Percentiles rank a stretch among this genome's conserved stretches.
Conservation (phyloP, 352 stramenopile species). For the Globisporangium cystogenes region DNA sequence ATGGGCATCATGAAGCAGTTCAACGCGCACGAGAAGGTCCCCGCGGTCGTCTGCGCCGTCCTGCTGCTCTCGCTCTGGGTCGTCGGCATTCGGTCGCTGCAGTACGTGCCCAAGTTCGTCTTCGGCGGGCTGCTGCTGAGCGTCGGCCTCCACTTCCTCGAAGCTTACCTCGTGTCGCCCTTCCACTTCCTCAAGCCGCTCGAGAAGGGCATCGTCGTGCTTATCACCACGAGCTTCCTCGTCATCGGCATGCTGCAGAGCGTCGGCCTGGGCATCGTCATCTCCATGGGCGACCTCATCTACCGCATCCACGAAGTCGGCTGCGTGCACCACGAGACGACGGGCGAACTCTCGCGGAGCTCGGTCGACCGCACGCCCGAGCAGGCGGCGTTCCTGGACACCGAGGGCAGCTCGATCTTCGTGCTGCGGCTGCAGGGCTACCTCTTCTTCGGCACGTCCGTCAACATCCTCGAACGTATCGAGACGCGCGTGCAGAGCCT, state of each 20-base stretch:
- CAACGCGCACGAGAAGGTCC: conserved; percentile 67
- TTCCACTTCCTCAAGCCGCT: conserved; percentile 70
- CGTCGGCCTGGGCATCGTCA: conserved; percentile 66
- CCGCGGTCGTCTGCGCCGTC: conserved; percentile 59
- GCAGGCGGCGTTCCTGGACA: conserved; percentile 46
- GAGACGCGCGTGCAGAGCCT: conserved; percentile 59
- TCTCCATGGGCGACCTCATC: conserved; percentile 78
- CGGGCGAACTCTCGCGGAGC: conserved; percentile 52
- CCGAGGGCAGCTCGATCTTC: conserved; percentile 54
- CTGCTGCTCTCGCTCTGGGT: conserved; percentile 58
- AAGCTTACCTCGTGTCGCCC: conserved; percentile 68
- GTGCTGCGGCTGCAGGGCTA: conserved; percentile 74
- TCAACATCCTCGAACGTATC: conserved; percentile 72
- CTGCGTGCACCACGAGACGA: conserved; percentile 74
- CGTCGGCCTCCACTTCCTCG: conserved; percentile 72
- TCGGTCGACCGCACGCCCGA: conserved; percentile 63
- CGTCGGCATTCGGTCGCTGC: conserved; percentile 53
- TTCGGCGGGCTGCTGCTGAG: conserved; percentile 72
- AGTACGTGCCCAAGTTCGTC: conserved; percentile 81
- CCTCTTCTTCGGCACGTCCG: conserved; percentile 78
- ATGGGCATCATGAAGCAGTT: conserved; percentile 88
- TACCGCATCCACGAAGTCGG: conserved; percentile 75
- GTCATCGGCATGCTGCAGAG: conserved; percentile 68
- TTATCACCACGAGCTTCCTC: conserved; percentile 69
- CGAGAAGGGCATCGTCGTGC: conserved; percentile 52